These are phyloP conservation scores for Roridomyces roridus DNA, from an alignment of 768 basidiomycete species.

Conservation along the genomic window DNA sequence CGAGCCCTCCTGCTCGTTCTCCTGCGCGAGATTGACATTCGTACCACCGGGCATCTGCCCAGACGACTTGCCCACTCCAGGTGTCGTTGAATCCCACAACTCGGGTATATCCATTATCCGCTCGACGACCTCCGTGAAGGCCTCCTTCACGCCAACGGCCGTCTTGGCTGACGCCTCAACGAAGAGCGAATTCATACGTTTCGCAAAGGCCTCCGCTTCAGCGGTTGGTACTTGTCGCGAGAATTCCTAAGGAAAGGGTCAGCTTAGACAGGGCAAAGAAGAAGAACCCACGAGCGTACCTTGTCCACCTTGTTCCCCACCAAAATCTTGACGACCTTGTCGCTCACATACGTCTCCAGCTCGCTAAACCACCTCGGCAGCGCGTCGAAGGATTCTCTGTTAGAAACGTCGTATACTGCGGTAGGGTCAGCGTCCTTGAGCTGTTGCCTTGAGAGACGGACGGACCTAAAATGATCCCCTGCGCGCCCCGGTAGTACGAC, in stretches of 20 bases:
- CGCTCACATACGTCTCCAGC: slow-evolving; percentile 90
- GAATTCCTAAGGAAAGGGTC: slow-evolving; percentile 65
- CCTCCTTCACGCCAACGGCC: slow-evolving; percentile 78
- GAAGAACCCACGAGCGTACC: slow-evolving; percentile 41
- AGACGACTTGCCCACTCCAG: slow-evolving; percentile 15
- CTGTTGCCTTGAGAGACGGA: too few species aligned
- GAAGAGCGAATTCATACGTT: slow-evolving; percentile 83
- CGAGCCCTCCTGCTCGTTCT: slow-evolving; percentile 5
- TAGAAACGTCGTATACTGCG: slow-evolving; percentile 94
- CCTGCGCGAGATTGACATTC: slow-evolving; percentile 19
- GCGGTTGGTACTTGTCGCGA: slow-evolving; percentile 83
- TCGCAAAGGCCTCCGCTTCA: slow-evolving; percentile 83
- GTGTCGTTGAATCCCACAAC: slow-evolving; percentile 64
- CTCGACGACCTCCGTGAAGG: slow-evolving; percentile 75
- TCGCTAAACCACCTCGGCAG: slow-evolving; percentile 94
- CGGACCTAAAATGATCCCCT: slow-evolving; percentile 79
- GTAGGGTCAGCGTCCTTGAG: too few species aligned
- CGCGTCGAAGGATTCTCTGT: slow-evolving; percentile 90
- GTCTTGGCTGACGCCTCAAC: slow-evolving; percentile 96
- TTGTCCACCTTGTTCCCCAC: slow-evolving; percentile 97
- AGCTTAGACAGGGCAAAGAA: not conserved
- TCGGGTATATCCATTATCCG: slow-evolving; percentile 85
- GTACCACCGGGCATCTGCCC: slow-evolving; percentile 22
- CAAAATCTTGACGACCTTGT: slow-evolving; percentile 89
- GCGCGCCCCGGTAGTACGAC: slow-evolving; percentile 91